Base-by-base conservation (phyloP, 2,329 filamentous ascomycete genomes). In the Paracorniculantispora psalliotae region DNA sequence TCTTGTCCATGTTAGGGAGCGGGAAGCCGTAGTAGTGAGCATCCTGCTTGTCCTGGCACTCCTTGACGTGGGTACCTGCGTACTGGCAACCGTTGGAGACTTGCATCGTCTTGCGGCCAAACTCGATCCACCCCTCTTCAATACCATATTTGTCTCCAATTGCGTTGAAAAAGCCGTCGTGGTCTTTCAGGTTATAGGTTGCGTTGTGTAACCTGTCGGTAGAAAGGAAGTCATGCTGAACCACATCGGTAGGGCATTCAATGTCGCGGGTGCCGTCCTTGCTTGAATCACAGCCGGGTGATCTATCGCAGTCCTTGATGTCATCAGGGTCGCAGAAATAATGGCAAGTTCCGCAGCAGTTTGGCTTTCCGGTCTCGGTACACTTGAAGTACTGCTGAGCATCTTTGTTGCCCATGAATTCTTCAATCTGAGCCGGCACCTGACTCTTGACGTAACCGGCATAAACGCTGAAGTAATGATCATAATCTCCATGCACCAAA, bases 1-100 rank as follows among this genome's bases (percentile, higher is more conserved):
- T 59, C 2, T 62, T 41, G 12, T 52, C 30, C n/a, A 25, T 35
- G 53, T 61, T 60, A 23, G 49, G 44, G 19, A 33, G 35, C 9
- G 63, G 64, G 25, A 63, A 63, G 60, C 62, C 58, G 53, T 50
- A 62, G 41, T 41, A 67, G 44, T 54, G 61, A 8, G 55, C 39
- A 28, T 62, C 58, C 3, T 51, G 9, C 46, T 53, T 30, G 17
- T 53, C 48, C 21, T 48, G 25, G 41, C 63, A 64, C 6, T 59
- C 28, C 5, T 43, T 57, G 43, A 62, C 57, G 26, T 60, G 46
- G 9, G 59, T 26, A 17, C 41, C 55, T 13, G 49, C 51, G 37
- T 35, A 61, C 30, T 64, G 60, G 23, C 63, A 64, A 10, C 61
- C 59, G 39, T 61, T 57, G 39, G 47, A n/a, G 3, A 51, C 17